Evolutionary conservation across 225 moss, liverwort and hornwort species (phyloP).

Genomic region (Physcomitrellopsis africana): DNA sequence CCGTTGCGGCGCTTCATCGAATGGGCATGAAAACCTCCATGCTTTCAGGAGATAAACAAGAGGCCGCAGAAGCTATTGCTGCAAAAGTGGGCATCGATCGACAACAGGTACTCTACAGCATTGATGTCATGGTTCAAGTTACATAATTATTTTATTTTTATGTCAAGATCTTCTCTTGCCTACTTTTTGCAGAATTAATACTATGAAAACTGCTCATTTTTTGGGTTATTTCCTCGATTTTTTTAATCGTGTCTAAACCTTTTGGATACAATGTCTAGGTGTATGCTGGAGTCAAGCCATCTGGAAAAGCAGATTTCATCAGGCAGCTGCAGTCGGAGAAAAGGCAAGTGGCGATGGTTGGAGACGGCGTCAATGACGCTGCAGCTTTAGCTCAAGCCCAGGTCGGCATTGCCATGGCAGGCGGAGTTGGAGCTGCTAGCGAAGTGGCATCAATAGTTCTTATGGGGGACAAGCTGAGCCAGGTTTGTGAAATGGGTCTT

Average conservation of each 20-base stretch:
- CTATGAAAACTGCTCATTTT: neutral
- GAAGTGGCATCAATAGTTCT: conserved; percentile 75
- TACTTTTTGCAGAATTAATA: too few species aligned
- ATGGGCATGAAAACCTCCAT: conserved; percentile 59
- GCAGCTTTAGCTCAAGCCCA: conserved; percentile 76
- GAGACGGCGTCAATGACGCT: conserved; percentile 76
- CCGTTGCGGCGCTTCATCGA: conserved; percentile 49
- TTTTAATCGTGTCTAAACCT: too few species aligned
- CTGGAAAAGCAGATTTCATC: conserved; percentile 63
- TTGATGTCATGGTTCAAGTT: neutral
- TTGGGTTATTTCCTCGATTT: neutral
- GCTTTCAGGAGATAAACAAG: conserved; percentile 71
- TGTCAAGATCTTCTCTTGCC: too few species aligned
- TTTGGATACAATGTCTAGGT: conserved; percentile 32
- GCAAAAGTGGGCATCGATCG: conserved; percentile 51
- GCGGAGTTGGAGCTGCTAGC: conserved; percentile 73
- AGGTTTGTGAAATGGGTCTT: conserved; percentile 36
- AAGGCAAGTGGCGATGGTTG: conserved; percentile 63
- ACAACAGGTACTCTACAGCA: conserved; percentile 22
- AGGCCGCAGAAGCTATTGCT: conserved; percentile 66
- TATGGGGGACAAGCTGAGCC: conserved; percentile 70
- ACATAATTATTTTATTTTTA: neutral
- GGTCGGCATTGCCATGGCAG: conserved; percentile 71
- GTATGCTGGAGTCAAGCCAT: conserved; percentile 56
- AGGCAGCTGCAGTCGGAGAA: conserved; percentile 50